phyloP scores from a whole-genome alignment of 73 alveolate species.

The Symbiodinium natans region DNA sequence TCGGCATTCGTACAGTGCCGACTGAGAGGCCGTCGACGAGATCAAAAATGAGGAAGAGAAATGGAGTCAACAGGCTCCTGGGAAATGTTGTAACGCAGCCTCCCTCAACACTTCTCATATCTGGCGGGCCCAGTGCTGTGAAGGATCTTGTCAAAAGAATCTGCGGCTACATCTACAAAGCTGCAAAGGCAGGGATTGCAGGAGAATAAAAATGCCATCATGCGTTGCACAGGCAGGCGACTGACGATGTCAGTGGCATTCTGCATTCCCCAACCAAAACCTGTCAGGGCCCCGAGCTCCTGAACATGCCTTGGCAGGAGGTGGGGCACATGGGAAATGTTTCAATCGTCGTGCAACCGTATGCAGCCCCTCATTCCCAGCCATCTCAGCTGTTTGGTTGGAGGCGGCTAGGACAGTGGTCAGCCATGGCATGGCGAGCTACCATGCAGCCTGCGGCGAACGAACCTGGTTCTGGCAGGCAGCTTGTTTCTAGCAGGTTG shows the following conservation, averaged over 20 bases:
- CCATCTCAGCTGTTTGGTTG: no score
- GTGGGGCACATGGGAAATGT: not conserved
- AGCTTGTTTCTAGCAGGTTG: no score
- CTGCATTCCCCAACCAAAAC: not conserved
- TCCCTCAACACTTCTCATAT: not conserved
- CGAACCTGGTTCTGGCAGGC: conserved; percentile 88
- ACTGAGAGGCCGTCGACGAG: conserved; percentile 57
- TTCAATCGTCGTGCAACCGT: no score
- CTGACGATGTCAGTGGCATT: not conserved
- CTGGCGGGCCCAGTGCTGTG: not conserved
- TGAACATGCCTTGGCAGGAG: conserved; percentile 71
- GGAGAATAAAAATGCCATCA: not conserved
- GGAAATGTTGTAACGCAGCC: not conserved
- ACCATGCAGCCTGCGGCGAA: conserved; percentile 73
- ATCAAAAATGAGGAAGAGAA: conserved; percentile 60
- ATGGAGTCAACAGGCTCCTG: conserved; percentile 30
- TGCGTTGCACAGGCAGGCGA: not conserved
- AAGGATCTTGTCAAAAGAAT: conserved; percentile 59
- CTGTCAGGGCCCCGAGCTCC: conserved; percentile 32
- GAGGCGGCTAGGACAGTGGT: conserved; percentile 56
- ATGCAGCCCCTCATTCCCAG: no score
- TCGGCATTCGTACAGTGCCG: no score
- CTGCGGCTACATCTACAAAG: conserved; percentile 74
- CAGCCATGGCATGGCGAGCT: conserved; percentile 56
- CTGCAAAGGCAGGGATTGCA: conserved; percentile 12